Evolutionary conservation across 139 green algal genomes (phyloP).

Genomic region (Tetraselmis striata): DNA sequence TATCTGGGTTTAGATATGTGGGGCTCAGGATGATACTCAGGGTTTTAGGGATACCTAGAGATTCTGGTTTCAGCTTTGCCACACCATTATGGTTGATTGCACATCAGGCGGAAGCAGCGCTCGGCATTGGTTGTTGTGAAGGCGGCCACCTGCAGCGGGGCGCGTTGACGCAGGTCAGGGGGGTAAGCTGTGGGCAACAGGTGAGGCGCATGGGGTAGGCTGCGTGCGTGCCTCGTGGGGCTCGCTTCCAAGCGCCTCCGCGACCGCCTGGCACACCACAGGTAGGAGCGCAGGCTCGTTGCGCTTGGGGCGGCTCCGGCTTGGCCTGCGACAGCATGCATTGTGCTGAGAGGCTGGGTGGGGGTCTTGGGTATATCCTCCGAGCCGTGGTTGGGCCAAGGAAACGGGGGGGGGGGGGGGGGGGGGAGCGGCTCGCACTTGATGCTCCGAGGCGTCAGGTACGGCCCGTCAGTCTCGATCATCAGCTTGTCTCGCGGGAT

Average conservation of each 20-base stretch:
- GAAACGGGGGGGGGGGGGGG: background rate
- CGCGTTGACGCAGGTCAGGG: too few relatives aligned
- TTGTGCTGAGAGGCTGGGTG: too few relatives aligned
- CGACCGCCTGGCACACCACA: slow-evolving; percentile 48
- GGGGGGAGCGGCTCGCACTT: slow-evolving; percentile 11
- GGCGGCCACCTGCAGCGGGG: background rate
- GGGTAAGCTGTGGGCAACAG: too few relatives aligned
- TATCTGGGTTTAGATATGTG: too few relatives aligned
- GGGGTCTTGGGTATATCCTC: background rate
- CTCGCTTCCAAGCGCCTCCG: slow-evolving; percentile 26
- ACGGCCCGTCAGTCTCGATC: slow-evolving; percentile 73
- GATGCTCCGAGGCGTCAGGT: slow-evolving; percentile 55
- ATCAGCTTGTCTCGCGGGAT: slow-evolving; percentile 59
- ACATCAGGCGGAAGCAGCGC: background rate
- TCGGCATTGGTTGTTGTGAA: background rate
- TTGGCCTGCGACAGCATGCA: slow-evolving; percentile 37
- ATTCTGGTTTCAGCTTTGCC: too few relatives aligned
- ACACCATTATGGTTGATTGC: too few relatives aligned
- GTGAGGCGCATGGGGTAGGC: too few relatives aligned
- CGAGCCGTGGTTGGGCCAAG: too few relatives aligned
- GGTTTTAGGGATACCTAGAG: too few relatives aligned
- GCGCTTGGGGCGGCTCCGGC: slow-evolving; percentile 40
- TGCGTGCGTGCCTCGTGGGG: slow-evolving; percentile 30
- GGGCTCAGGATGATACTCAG: too few relatives aligned
- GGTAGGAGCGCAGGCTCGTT: slow-evolving; percentile 70